A percentile compares a stretch with the other conserved stretches of the same genome.
These are phyloP conservation scores for Pharnaceum exiguum DNA, from an alignment of 148 eudicot species.

Conservation along the genomic window DNA sequence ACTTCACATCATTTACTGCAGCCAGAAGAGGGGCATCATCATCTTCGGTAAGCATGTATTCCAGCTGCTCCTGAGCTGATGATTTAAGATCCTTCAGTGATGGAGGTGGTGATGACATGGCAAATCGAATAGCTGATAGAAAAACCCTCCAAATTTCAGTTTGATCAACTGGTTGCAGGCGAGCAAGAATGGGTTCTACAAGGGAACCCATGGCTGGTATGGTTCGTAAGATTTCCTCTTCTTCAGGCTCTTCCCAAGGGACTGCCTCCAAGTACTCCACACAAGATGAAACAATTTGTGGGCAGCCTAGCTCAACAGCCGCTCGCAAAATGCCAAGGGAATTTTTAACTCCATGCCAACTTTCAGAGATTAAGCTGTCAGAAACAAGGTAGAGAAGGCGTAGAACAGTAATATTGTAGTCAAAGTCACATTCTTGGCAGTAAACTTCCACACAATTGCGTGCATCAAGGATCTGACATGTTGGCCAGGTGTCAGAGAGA, in stretches of 20 bases:
- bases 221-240: constrained; percentile 67
- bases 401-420: constrained; percentile 61
- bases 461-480: constrained; percentile 89
- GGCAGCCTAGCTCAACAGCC: constrained; percentile 69
- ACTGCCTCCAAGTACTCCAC: constrained; percentile 81
- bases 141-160: constrained; percentile 45
- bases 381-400: constrained; percentile 53
- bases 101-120: constrained; percentile 62
- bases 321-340: constrained; percentile 74
- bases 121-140: constrained; percentile 59
- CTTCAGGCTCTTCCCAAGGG: constrained; percentile 92
- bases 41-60: constrained; percentile 89
- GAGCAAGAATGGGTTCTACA: constrained; percentile 56
- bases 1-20: constrained; percentile 47
- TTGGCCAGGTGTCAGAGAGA: constrained; percentile 91
- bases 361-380: constrained; percentile 34
- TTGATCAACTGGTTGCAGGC: constrained; percentile 71
- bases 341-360: constrained; percentile 60
- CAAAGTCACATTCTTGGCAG: constrained; percentile 68
- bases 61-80: constrained; percentile 84
- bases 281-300: constrained; percentile 52
- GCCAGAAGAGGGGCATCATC: constrained; percentile 76
- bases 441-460: constrained; percentile 84
- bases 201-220: constrained; percentile 62
- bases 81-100: constrained; percentile 49